Evolutionary conservation across 139 green algal genomes (phyloP).

Genomic region (Auxenochlorella pyrenoidosa): DNA sequence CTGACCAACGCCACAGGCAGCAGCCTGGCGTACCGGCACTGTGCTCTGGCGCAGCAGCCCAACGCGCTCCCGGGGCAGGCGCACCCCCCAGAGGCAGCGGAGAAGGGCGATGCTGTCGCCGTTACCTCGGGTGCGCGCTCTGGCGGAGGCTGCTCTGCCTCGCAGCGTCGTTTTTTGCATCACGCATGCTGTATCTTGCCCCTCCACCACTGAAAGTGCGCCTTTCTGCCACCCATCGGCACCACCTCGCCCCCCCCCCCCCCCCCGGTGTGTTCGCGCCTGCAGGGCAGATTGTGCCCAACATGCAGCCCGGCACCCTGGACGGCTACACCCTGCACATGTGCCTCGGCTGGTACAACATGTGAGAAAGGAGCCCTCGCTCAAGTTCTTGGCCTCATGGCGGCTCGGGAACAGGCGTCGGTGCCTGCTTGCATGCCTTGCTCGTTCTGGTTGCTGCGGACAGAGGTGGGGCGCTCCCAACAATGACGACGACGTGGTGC

Average conservation of each 20-base stretch:
- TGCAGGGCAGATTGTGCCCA: conserved; percentile 2
- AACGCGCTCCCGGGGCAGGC: neutral
- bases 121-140: neutral
- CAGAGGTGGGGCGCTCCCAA: neutral
- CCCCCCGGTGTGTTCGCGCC: neutral
- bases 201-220: too few relatives aligned
- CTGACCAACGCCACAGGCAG: neutral
- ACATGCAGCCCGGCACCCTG: neutral
- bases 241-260: neutral
- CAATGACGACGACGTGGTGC: neutral
- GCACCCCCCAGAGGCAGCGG: neutral
- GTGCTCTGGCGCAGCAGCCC: neutral
- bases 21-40: conserved; percentile 3
- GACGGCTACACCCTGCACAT: neutral
- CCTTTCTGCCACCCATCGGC: neutral
- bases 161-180: neutral
- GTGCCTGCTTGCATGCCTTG: too few relatives aligned
- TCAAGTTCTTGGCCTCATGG: too few relatives aligned
- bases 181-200: neutral
- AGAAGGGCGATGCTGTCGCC: neutral
- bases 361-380: neutral
- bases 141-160: neutral
- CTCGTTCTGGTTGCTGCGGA: neutral
- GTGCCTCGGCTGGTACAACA: neutral
- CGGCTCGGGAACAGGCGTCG: too few relatives aligned